These are phyloP conservation scores for Fomitopsis palustris DNA, from an alignment of 1,284 basidiomycete species.

Conservation along the genomic window DNA sequence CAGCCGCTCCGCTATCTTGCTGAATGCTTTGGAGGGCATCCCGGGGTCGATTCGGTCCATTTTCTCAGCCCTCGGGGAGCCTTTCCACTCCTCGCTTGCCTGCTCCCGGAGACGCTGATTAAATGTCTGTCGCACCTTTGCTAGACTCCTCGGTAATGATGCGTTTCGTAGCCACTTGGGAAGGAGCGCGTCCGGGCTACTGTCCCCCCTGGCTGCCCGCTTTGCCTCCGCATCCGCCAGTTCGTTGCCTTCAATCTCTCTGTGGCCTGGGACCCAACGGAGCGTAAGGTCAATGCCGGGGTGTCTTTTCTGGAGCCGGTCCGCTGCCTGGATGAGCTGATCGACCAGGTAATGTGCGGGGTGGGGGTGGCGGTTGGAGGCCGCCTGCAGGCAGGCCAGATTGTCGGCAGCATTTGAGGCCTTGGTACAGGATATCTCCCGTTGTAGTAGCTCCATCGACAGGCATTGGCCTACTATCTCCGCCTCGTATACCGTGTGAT, in stretches of 20 bases:
- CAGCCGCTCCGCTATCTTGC: too few relatives aligned
- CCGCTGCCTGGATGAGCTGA: constrained; percentile 2
- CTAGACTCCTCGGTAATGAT: not conserved
- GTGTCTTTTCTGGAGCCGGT: not conserved
- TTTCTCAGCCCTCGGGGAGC: not conserved
- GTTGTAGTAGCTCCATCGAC: constrained; percentile 5
- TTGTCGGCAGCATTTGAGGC: constrained; percentile 12
- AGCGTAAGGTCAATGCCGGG: constrained; percentile 8
- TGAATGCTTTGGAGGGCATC: too few relatives aligned
- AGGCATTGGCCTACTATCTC: constrained; percentile 24
- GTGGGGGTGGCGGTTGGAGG: not conserved
- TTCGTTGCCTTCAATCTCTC: constrained; percentile 19
- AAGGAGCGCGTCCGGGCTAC: not conserved
- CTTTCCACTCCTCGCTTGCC: not conserved
- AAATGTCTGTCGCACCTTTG: not conserved
- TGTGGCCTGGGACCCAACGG: constrained; percentile 18
- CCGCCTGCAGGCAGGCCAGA: constrained; percentile 6
- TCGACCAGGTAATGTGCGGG: constrained; percentile 14
- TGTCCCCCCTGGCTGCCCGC: not conserved
- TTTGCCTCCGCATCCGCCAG: constrained; percentile 16
- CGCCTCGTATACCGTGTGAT: constrained; percentile 31
- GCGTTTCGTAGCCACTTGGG: not conserved
- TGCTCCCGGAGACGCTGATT: not conserved
- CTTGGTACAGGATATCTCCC: not conserved
- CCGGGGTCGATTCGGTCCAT: not conserved